Percentiles rank a stretch among this genome's conserved stretches.
Evolutionary conservation across 768 basidiomycete species (phyloP).

Genomic region (Amanita brunnescens): DNA sequence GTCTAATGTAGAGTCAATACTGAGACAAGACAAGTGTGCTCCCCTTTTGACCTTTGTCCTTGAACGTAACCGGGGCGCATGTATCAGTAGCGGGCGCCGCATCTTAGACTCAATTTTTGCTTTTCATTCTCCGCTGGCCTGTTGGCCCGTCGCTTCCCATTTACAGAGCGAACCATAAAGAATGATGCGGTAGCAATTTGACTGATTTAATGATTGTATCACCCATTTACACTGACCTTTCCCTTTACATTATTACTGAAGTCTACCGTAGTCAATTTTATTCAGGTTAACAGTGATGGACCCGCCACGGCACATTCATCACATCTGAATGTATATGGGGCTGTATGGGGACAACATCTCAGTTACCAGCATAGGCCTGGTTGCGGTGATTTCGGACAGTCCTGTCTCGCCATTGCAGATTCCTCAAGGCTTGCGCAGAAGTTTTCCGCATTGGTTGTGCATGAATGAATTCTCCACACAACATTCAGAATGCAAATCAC

Average conservation of each 20-base stretch:
- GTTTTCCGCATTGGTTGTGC: too few species aligned
- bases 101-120: neutral
- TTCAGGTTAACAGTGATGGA: neutral
- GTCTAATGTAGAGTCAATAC: neutral
- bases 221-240: neutral
- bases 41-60: neutral
- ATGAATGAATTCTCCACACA: neutral
- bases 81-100: neutral
- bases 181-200: conserved; percentile 1
- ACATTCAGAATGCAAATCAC: neutral
- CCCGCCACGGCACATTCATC: neutral
- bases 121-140: too few species aligned
- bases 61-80: neutral
- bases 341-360: conserved; percentile 3
- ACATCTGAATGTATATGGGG: too few species aligned
- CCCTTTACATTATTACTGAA: conserved; percentile 4
- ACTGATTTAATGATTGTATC: conserved; percentile 1
- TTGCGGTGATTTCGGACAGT: neutral
- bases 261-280: neutral
- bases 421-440: too few species aligned
- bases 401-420: too few species aligned
- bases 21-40: conserved; percentile 1
- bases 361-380: neutral
- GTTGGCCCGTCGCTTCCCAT: neutral
- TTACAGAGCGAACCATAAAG: neutral